phyloP scores from a whole-genome alignment of 352 stramenopile species.

The Phytophthora multivora region DNA sequence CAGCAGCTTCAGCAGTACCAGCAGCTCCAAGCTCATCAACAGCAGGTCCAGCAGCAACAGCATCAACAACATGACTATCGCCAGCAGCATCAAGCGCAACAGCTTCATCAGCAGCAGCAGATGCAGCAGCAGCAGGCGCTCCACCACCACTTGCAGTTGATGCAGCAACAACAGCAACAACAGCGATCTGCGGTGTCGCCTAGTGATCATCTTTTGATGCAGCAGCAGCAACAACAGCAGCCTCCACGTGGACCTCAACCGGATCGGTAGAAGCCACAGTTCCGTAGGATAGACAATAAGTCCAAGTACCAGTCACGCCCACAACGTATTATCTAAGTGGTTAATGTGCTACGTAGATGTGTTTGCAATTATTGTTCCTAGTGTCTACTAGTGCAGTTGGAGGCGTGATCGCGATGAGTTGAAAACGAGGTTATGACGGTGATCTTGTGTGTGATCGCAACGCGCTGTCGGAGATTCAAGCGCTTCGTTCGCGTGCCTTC shows the following conservation, averaged over 20 bases:
- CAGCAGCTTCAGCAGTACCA: slow-evolving; percentile 59
- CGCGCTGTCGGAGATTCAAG: too few species aligned
- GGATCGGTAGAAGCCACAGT: slow-evolving; percentile 21
- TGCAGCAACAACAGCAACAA: slow-evolving; percentile 52
- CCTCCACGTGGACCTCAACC: slow-evolving; percentile 30
- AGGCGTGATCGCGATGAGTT: too few species aligned
- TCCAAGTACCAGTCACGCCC: slow-evolving; percentile 11
- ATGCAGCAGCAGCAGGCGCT: slow-evolving; percentile 55
- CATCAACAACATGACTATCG: slow-evolving; percentile 41
- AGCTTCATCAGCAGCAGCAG: slow-evolving; percentile 63
- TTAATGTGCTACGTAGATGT: slow-evolving; percentile 35
- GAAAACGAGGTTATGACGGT: too few species aligned
- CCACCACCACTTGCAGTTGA: slow-evolving; percentile 55
- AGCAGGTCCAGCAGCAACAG: slow-evolving; percentile 39
- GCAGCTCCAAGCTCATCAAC: slow-evolving; percentile 56
- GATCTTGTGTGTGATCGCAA: too few species aligned
- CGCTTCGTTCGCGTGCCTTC: too few species aligned
- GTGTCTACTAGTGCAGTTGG: too few species aligned
- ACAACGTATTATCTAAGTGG: slow-evolving; percentile 35
- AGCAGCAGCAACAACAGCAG: slow-evolving; percentile 39
- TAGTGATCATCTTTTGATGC: slow-evolving; percentile 37
- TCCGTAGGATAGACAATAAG: slow-evolving; percentile 24
- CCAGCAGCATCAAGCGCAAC: slow-evolving; percentile 47
- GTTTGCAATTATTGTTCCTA: slow-evolving; percentile 12
- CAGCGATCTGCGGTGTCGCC: slow-evolving; percentile 31